Conservation (phyloP, 768 basidiomycete genomes). For the Boletus reticulatus region DNA sequence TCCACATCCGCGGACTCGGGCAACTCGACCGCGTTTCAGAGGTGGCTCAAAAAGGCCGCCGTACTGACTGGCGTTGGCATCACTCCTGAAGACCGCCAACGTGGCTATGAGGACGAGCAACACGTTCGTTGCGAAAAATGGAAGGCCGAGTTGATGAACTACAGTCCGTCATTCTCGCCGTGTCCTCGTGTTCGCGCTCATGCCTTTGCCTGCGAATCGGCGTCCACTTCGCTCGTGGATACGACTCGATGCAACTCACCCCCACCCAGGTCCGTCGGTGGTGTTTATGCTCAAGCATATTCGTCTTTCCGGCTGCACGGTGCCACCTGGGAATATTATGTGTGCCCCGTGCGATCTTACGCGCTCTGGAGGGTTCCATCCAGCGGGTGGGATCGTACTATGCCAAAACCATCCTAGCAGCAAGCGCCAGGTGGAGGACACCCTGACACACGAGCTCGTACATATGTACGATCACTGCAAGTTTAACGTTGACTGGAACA, state of each 20-base stretch:
- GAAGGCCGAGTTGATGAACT: conserved; percentile 65
- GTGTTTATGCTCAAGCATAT: conserved; percentile 93
- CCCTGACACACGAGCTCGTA: conserved; percentile 88
- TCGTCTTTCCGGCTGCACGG: conserved; percentile 66
- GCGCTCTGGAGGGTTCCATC: conserved; percentile 81
- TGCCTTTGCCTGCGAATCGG: conserved; percentile 8
- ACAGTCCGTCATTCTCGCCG: conserved; percentile 49
- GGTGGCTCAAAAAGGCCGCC: conserved; percentile 50
- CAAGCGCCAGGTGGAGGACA: conserved; percentile 90
- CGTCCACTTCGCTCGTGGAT: conserved; percentile 1
- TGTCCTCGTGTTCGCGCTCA: conserved; percentile 10
- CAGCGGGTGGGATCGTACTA: conserved; percentile 75
- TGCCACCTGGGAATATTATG: conserved; percentile 69
- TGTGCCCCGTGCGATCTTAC: conserved; percentile 82
- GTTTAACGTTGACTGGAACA: conserved; percentile 91
- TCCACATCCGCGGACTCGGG: conserved; percentile 21
- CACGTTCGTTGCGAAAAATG: conserved; percentile 62
- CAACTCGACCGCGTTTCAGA: conserved; percentile 38
- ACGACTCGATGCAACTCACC: neutral
- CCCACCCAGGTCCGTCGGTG: conserved; percentile 68
- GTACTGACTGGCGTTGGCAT: conserved; percentile 52
- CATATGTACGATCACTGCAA: conserved; percentile 95
- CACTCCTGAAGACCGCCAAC: conserved; percentile 40
- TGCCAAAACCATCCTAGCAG: conserved; percentile 83
- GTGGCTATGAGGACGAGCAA: conserved; percentile 34